These are phyloP conservation scores for Leptoxyphium fumago DNA, from an alignment of 2,329 filamentous ascomycete species.

Conservation along the genomic window DNA sequence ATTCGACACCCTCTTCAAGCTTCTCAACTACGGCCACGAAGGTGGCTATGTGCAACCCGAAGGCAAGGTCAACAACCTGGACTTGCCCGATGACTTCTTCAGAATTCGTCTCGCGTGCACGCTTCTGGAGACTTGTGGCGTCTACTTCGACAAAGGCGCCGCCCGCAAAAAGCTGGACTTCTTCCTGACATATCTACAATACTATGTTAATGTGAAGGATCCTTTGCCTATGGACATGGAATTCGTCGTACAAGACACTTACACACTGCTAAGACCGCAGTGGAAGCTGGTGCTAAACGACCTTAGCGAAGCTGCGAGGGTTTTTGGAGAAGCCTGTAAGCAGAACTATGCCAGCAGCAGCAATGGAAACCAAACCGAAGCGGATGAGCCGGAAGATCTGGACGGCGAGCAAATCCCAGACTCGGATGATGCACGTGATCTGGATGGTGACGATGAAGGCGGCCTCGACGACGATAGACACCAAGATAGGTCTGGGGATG, in stretches of 20 bases:
- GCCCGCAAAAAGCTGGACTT: constrained; percentile 97
- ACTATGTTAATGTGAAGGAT: constrained; percentile 86
- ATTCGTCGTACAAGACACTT: constrained; percentile 89
- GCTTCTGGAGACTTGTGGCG: constrained; percentile 84
- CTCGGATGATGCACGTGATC: constrained; percentile 60
- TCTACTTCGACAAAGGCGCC: constrained; percentile 86
- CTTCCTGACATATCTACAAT: constrained; percentile 92
- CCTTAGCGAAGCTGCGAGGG: constrained; percentile 65
- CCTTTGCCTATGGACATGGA: constrained; percentile 91
- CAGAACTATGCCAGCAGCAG: constrained; percentile 76
- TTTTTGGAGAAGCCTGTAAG: constrained; percentile 75
- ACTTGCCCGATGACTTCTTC: constrained; percentile 89
- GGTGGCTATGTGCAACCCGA: constrained; percentile 61
- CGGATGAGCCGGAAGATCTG: constrained; percentile 44
- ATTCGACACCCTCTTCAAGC: constrained; percentile 88
- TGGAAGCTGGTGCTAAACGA: constrained; percentile 70
- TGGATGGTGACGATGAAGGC: constrained; percentile 38
- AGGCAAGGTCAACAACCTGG: constrained; percentile 61
- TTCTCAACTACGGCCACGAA: constrained; percentile 81
- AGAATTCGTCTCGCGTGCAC: constrained; percentile 81
- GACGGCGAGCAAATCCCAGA: constrained; percentile 35
- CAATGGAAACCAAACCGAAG: constrained; percentile 52
- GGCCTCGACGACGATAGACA: constrained; percentile 43
- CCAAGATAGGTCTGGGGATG: constrained; percentile 38
- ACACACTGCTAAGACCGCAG: constrained; percentile 68